These are phyloP conservation scores for Fusarium hainanense DNA, from an alignment of 2,329 filamentous ascomycete genomes.

Conservation along the genomic window DNA sequence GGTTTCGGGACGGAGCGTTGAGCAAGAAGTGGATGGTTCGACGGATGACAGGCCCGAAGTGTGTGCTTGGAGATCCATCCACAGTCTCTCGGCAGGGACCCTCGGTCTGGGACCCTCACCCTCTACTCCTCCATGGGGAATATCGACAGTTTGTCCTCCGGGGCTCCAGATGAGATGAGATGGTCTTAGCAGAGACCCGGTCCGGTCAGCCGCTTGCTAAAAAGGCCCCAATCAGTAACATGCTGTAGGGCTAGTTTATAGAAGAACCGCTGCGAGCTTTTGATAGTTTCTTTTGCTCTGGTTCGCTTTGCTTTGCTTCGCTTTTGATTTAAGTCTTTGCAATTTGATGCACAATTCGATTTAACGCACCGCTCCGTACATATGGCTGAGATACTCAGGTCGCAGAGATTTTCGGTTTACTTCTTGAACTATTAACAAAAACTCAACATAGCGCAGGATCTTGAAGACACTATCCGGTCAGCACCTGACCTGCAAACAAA, in stretches of 20 bases:
- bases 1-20: constrained; percentile 45
- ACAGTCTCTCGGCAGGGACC: constrained; percentile 17
- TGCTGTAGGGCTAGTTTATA: constrained; percentile 25
- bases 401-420: not conserved
- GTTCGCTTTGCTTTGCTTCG: constrained; percentile 2
- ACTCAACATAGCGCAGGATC: not conserved
- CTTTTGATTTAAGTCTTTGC: constrained; percentile 1
- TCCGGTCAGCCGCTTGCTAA: constrained; percentile 40
- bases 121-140: constrained; percentile 22
- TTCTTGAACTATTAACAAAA: constrained; percentile 20
- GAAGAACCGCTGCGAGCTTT: constrained; percentile 30
- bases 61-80: constrained; percentile 42
- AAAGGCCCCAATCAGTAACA: constrained; percentile 16
- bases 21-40: constrained; percentile 31
- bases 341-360: constrained; percentile 7
- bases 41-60: constrained; percentile 47
- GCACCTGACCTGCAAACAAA: not conserved
- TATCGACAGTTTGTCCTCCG: constrained; percentile 29
- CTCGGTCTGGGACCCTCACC: constrained; percentile 9
- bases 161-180: constrained; percentile 27
- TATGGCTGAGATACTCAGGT: constrained; percentile 20
- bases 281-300: constrained; percentile 9
- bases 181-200: constrained; percentile 37
- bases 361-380: constrained; percentile 11
- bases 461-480: constrained; percentile 1